A percentile compares a stretch with the other conserved stretches of the same genome.
These are phyloP conservation scores for Cynara cardunculus DNA, from an alignment of 129 eudicot species.

Conservation along the genomic window DNA sequence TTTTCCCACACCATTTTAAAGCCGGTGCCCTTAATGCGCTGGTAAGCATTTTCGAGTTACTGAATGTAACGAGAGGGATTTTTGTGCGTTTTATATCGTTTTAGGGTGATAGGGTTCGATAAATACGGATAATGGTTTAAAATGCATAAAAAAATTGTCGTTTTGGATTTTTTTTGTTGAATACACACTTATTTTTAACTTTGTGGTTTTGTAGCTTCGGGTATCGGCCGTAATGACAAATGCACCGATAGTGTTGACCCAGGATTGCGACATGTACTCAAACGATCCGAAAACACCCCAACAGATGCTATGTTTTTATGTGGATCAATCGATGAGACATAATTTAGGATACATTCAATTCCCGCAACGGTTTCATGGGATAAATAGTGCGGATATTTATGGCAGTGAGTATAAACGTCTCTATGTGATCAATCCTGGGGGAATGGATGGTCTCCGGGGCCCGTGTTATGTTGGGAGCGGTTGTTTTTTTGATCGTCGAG, in stretches of 20 bases:
- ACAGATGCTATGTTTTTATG: slow-evolving; percentile 59
- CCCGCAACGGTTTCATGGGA: slow-evolving; percentile 63
- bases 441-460: slow-evolving; percentile 80
- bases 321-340: slow-evolving; percentile 35
- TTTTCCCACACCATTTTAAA: background rate
- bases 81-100: too few relatives aligned
- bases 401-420: slow-evolving; percentile 49
- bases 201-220: slow-evolving; percentile 50
- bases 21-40: background rate
- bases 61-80: too few relatives aligned
- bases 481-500: slow-evolving; percentile 64
- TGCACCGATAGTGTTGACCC: slow-evolving; percentile 62
- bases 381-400: slow-evolving; percentile 67
- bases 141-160: too few relatives aligned
- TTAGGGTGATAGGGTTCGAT: too few relatives aligned
- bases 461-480: slow-evolving; percentile 81
- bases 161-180: background rate
- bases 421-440: slow-evolving; percentile 49
- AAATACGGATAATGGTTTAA: too few relatives aligned
- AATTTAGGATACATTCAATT: slow-evolving; percentile 62
- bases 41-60: background rate
- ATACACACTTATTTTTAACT: background rate
- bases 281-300: slow-evolving; percentile 72
- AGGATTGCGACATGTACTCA: slow-evolving; percentile 79
- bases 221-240: slow-evolving; percentile 72